These are phyloP conservation scores for Ophiosphaerella narmari DNA, from an alignment of 2,329 filamentous ascomycete genomes.

Conservation along the genomic window DNA sequence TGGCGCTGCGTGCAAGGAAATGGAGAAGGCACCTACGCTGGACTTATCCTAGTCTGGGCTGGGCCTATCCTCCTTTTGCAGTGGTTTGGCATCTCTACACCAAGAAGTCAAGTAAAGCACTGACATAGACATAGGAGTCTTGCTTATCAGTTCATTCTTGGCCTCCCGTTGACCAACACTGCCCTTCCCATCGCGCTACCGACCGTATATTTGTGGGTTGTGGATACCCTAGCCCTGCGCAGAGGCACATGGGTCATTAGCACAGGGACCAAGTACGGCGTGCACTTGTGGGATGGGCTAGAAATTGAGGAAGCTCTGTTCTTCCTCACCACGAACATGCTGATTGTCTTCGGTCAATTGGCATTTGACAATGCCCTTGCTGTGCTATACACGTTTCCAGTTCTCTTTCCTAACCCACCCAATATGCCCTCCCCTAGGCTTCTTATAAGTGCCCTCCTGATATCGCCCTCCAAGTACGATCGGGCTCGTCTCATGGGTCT, in stretches of 20 bases:
- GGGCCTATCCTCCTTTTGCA: conserved; percentile 67
- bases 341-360: conserved; percentile 71
- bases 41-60: conserved; percentile 72
- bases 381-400: conserved; percentile 66
- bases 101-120: background rate
- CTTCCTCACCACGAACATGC: conserved; percentile 70
- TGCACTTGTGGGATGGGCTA: conserved; percentile 66
- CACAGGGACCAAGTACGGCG: conserved; percentile 67
- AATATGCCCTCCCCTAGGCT: conserved; percentile 55
- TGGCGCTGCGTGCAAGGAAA: conserved; percentile 52
- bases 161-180: conserved; percentile 63
- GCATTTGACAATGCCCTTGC: conserved; percentile 73
- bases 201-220: conserved; percentile 72
- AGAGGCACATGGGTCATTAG: conserved; percentile 75
- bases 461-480: conserved; percentile 59
- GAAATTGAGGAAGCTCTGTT: conserved; percentile 77
- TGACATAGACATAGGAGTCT: conserved; percentile 53
- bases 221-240: conserved; percentile 70
- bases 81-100: conserved; percentile 51
- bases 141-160: conserved; percentile 66
- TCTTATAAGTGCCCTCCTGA: conserved; percentile 59
- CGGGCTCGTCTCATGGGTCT: conserved; percentile 62
- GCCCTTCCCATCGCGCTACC: conserved; percentile 64
- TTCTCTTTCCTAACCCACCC: conserved; percentile 58
- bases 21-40: conserved; percentile 66